phyloP scores from a whole-genome alignment of 225 moss, liverwort and hornwort species.

The Sphagnum contortum region DNA sequence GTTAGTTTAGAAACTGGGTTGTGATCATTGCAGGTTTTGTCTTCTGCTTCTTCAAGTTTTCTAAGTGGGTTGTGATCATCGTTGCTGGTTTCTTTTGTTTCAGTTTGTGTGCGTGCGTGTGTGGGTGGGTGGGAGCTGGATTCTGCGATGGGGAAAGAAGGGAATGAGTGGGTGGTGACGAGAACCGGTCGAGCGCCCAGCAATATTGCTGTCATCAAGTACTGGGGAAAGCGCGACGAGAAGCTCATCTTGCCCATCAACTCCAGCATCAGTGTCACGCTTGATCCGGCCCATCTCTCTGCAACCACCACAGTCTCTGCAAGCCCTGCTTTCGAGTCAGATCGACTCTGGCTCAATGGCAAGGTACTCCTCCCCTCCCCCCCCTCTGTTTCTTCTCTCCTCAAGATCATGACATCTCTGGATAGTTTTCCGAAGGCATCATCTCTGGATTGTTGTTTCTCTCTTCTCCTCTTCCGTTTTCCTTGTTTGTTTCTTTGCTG shows the following conservation, averaged over 20 bases:
- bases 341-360: constrained; percentile 98
- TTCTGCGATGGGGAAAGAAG: constrained; percentile 42
- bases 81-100: too few species aligned
- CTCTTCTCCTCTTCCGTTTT: not conserved
- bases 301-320: constrained; percentile 92
- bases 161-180: constrained; percentile 56
- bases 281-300: constrained; percentile 69
- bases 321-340: constrained; percentile 62
- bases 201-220: constrained; percentile 99
- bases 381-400: not conserved
- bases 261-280: constrained; percentile 87
- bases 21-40: too few species aligned
- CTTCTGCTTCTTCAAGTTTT: too few species aligned
- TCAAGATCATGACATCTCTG: not conserved
- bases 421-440: too few species aligned
- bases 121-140: too few species aligned
- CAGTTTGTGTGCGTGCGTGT: too few species aligned
- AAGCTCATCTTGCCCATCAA: constrained; percentile 94
- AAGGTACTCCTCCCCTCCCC: constrained; percentile 34
- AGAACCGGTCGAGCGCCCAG: constrained; percentile 92
- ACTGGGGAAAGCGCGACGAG: constrained; percentile 98
- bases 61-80: too few species aligned
- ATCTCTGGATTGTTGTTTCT: not conserved
- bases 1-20: too few species aligned
- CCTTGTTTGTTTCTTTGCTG: not conserved